These are phyloP conservation scores for Ambrosia artemisiifolia DNA, from an alignment of 129 eudicot species.

Conservation along the genomic window DNA sequence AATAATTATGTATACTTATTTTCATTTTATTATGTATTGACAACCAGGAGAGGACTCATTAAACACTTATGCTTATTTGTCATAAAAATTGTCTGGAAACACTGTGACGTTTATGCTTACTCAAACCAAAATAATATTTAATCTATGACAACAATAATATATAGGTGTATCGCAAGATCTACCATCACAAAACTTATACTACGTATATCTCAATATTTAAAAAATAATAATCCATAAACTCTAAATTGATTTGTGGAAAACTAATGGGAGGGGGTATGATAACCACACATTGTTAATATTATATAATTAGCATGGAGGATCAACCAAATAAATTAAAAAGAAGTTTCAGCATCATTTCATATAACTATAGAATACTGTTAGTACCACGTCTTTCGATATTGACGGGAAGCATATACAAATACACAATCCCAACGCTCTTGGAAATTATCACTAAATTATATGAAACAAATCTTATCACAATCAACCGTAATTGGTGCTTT, in stretches of 20 bases:
- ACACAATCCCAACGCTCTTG: conserved; percentile 21
- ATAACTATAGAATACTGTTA: neutral
- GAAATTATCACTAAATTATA: conserved; percentile 18
- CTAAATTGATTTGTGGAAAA: neutral
- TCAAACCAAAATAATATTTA: conserved; percentile 11
- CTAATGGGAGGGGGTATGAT: neutral
- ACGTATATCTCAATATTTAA: neutral
- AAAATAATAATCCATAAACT: neutral
- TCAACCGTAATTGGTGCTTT: conserved; percentile 22
- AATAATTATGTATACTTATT: neutral
- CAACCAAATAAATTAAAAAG: conserved; percentile 5
- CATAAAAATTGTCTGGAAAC: neutral
- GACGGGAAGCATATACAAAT: conserved; percentile 24
- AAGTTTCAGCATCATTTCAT: conserved; percentile 21
- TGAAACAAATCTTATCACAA: conserved; percentile 13
- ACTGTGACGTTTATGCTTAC: conserved; percentile 20
- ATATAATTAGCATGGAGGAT: neutral
- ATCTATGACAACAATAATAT: neutral
- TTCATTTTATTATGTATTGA: neutral
- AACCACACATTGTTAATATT: neutral
- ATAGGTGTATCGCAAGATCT: neutral
- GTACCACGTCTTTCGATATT: conserved; percentile 24
- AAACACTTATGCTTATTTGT: neutral
- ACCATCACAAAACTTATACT: neutral
- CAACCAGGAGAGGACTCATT: neutral